Evolutionary conservation across 768 basidiomycete genomes (phyloP), one percentile per base, ranked within the genome.

Genomic region (Agrocybe praecox): DNA sequence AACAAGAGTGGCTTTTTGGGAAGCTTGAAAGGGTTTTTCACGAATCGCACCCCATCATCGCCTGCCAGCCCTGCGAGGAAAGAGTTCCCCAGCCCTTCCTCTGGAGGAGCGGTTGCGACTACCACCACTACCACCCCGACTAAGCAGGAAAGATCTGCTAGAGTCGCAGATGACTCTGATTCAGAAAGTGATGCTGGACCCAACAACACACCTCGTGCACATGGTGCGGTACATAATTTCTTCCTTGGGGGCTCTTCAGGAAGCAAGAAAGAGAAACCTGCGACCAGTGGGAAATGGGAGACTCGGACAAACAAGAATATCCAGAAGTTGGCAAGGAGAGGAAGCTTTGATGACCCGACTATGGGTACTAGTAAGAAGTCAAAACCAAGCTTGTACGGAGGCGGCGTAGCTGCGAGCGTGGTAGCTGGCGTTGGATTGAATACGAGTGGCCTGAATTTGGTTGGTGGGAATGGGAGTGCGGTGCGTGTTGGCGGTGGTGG

Each of bases 281-380:
- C 32, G 42, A 34, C 33, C 7, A n/a, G 52, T 9, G 48, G 36
- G 0, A 63, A 60, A 18, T 67, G 67, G 68, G 54, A 60, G 24
- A 68, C 66, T 7, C 40, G 70, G 44, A 68, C 65, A 21, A 67
- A 71, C 29, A 65, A 60, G 61, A 70, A 72, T 29, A 48, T 67
- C 6, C 49, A 53, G 22, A 33, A 55, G n/a, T 33, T 69, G 17
- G 34, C 57, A 11, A 48, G 59, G 34, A 57, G 45, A 29, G 55
- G 55, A 34, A 65, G 65, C 36, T 56, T 57, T 51, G 67, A 67
- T 33, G 62, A 63, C 44, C 47, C 21, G 1, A 48, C 15, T 24
- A 18, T 51, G 10, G 33, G 29, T 1, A n/a, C 45, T 9, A 19
- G 9, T 23, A 52, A 46, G 56, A 56, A 9, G 24, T 46, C 22